Evolutionary conservation across 345 rosid genomes (phyloP).

Genomic region (Rhodamnia rubescens): DNA sequence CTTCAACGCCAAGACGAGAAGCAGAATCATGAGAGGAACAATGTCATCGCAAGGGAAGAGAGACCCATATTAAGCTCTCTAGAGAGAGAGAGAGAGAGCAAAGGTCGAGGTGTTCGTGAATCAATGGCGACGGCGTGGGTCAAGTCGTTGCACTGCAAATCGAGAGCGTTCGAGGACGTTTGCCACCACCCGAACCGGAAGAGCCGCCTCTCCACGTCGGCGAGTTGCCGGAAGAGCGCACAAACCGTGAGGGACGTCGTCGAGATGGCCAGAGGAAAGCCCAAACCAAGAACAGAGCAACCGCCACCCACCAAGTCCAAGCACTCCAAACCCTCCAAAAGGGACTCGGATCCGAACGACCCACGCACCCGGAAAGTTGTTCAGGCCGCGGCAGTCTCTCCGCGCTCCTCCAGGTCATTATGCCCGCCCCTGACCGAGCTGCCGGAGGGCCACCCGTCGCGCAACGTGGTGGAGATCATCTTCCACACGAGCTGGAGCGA

Average conservation of each 20-base stretch:
- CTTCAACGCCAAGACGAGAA: neutral
- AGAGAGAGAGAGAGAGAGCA: neutral
- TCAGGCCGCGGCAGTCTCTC: constrained; percentile 13
- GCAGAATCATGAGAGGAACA: neutral
- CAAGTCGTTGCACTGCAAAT: constrained; percentile 85
- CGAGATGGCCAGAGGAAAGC: constrained; percentile 21
- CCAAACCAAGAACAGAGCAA: neutral
- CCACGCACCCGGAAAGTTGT: neutral
- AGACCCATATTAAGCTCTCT: neutral
- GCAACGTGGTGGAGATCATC: constrained; percentile 91
- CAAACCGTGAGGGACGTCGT: constrained; percentile 67
- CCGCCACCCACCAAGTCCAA: constrained; percentile 8
- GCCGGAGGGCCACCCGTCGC: constrained; percentile 73
- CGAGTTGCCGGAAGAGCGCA: constrained; percentile 56
- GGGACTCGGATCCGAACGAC: constrained; percentile 6
- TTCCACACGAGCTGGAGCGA: constrained; percentile 92
- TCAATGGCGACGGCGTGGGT: constrained; percentile 79
- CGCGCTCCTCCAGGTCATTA: constrained; percentile 35
- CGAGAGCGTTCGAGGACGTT: constrained; percentile 88
- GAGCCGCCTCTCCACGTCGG: constrained; percentile 26
- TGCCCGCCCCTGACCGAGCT: constrained; percentile 69
- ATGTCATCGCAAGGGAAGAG: neutral
- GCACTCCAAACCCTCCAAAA: constrained; percentile 10
- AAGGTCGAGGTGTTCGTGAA: neutral
- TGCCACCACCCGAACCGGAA: constrained; percentile 39